A percentile compares a stretch with the other conserved stretches of the same genome.
These are phyloP conservation scores for Auricularia sp. DNA, from an alignment of 768 basidiomycete genomes.

Conservation along the genomic window DNA sequence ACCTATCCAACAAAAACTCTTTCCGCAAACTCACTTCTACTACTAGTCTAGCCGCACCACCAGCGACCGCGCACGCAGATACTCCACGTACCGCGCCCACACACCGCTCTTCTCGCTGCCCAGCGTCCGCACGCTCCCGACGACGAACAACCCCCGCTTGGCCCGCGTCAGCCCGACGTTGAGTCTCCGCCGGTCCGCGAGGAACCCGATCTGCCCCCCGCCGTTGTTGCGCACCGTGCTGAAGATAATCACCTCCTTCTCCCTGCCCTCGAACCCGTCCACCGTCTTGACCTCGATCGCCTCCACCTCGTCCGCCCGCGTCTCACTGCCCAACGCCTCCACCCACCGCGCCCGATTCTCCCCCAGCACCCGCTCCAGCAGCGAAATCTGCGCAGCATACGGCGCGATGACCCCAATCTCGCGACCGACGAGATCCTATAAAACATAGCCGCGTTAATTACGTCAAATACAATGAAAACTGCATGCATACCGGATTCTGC, in stretches of 20 bases:
- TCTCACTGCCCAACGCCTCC: slow-evolving; percentile 50
- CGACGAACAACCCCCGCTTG: slow-evolving; percentile 71
- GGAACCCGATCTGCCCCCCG: slow-evolving; percentile 73
- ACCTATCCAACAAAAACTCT: not conserved
- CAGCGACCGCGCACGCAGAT: slow-evolving; percentile 22
- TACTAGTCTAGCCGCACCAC: not conserved
- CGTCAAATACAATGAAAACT: not conserved
- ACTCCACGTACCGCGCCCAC: slow-evolving; percentile 55
- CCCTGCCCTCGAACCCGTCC: slow-evolving; percentile 88
- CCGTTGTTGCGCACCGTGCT: slow-evolving; percentile 82
- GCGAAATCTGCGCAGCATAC: slow-evolving; percentile 77
- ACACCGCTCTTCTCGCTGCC: slow-evolving; percentile 36
- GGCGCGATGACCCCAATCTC: slow-evolving; percentile 93
- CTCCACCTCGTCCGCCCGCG: slow-evolving; percentile 48
- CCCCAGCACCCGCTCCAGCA: slow-evolving; percentile 61
- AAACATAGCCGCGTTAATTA: not conserved
- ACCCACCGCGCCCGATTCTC: slow-evolving; percentile 46
- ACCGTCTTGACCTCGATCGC: slow-evolving; percentile 84
- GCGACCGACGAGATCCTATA: slow-evolving; percentile 47
- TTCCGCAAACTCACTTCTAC: not conserved
- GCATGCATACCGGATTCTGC: slow-evolving; percentile 51
- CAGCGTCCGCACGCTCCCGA: slow-evolving; percentile 65
- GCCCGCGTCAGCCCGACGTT: slow-evolving; percentile 91
- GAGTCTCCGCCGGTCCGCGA: slow-evolving; percentile 74
- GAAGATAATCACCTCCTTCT: slow-evolving; percentile 88